phyloP scores from a whole-genome alignment of 2,329 filamentous ascomycete genomes.

The Aspergillus sp. region DNA sequence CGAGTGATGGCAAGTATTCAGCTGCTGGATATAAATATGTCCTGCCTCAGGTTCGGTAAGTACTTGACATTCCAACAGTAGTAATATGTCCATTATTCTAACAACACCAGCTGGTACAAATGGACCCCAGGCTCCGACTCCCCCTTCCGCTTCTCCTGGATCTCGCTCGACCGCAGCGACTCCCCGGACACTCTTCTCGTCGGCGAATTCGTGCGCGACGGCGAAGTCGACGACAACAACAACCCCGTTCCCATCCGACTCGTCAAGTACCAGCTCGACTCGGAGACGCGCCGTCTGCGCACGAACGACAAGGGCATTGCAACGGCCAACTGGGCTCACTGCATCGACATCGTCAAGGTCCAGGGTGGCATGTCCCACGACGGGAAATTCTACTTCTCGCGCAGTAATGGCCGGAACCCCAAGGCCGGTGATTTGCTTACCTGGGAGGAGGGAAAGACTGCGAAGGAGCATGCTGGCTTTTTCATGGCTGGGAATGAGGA shows the following conservation, averaged over 20 bases:
- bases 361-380: constrained; percentile 36
- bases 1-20: constrained; percentile 25
- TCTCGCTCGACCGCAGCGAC: constrained; percentile 37
- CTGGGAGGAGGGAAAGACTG: constrained; percentile 29
- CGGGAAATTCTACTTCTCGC: constrained; percentile 34
- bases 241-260: constrained; percentile 26
- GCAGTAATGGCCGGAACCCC: constrained; percentile 28
- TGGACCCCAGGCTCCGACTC: constrained; percentile 10
- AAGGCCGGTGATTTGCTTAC: constrained; percentile 32
- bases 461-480: background rate
- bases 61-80: too few relatives aligned
- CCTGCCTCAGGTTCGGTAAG: constrained; percentile 29
- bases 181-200: constrained; percentile 32
- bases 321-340: constrained; percentile 32
- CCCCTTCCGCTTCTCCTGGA: constrained; percentile 35
- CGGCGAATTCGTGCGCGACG: constrained; percentile 33
- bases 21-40: constrained; percentile 36
- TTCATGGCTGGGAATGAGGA: constrained; percentile 34
- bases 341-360: constrained; percentile 31
- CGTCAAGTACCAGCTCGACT: constrained; percentile 32
- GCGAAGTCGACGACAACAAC: background rate
- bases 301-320: constrained; percentile 18
- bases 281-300: constrained; percentile 24
- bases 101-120: too few relatives aligned
- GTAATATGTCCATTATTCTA: too few relatives aligned